Conservation (phyloP, 2,329 filamentous ascomycete species). For the Amesomyces nigricolor region DNA sequence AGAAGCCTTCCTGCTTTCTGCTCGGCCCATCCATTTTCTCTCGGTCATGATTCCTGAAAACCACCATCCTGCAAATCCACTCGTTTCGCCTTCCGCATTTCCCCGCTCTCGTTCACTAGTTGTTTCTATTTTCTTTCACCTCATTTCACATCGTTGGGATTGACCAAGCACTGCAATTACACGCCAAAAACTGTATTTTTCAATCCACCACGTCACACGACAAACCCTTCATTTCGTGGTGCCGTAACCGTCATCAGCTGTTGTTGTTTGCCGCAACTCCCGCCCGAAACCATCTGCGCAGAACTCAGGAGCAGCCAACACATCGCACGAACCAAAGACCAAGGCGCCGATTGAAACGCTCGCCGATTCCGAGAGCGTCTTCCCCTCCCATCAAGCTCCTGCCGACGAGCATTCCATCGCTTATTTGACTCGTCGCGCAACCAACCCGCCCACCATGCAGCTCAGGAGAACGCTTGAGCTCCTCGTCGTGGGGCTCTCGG, state of each 20-base stretch:
- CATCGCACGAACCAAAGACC: not conserved
- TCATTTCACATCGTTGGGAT: constrained; percentile 1
- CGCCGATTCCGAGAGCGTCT: not conserved
- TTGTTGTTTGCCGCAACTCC: constrained; percentile 1
- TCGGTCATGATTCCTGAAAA: not conserved
- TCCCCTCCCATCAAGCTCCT: not conserved
- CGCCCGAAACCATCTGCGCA: constrained; percentile 6
- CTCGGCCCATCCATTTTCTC: constrained; percentile 9
- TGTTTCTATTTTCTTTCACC: constrained; percentile 3
- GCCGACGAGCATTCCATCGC: not conserved
- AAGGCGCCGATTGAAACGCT: not conserved
- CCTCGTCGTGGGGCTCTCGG: constrained; percentile 45
- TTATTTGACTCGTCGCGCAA: not conserved
- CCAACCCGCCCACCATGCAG: constrained; percentile 40
- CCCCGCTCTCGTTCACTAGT: constrained; percentile 16
- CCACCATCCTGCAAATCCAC: constrained; percentile 12
- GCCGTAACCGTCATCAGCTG: not conserved
- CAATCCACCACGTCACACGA: constrained; percentile 6
- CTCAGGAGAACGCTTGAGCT: constrained; percentile 41
- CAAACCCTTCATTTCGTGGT: constrained; percentile 9
- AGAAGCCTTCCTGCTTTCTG: not conserved
- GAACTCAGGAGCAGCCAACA: constrained; percentile 1
- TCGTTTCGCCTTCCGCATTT: constrained; percentile 20
- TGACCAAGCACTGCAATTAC: not conserved
- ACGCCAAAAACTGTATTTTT: not conserved